Base-by-base conservation (phyloP, 1,284 basidiomycete genomes). In the Gomphus sp. region DNA sequence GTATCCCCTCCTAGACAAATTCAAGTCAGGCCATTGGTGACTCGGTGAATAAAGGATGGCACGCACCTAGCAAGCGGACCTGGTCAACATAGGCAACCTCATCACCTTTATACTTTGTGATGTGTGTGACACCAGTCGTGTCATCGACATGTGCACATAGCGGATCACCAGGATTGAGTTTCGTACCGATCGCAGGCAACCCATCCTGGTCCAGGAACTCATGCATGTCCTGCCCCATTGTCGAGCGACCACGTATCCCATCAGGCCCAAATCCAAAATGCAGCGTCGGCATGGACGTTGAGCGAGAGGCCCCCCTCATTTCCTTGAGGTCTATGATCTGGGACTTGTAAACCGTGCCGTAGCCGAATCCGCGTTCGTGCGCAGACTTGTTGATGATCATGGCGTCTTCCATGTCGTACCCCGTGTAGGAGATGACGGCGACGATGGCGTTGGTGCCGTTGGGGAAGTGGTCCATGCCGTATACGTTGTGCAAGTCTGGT, bases 371-470 rank as follows among this genome's bases (percentile, higher is more conserved):
- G 48, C 97, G 88, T 74, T 99, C 97, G 70, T 99, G 94, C 3
- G 93, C 90, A 4, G 94, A 98, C 76, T 99, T 99, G 76, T 99
- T 99, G 56, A 99, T 76, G 66, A 99, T 99, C 97, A 99, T 99
- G 62, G 97, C 97, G 68, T 99, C 97, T 75, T 99, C 97, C 97
- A 99, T 99, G 72, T 99, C 97, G 74, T 99, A 99, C 6, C 97
- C 97, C 0, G 97, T 99, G 72, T 99, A 99, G 0, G 97, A 99
- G 66, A 99, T 98, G 70, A 99, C 97, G 25, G 97, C 97, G 56
- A 99, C 97, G 60, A 99, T 81, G 16, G 97, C 97, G 72, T 99
- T 99, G 48, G 91, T 98, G 16, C 96, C 97, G 69, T 97, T 99
- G 1, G 97, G 97, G 80, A 95, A 99, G 55, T 91, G 87, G 73